Base-by-base conservation (phyloP, 176 grass and related monocot species). In the Eragrostis curvula region DNA sequence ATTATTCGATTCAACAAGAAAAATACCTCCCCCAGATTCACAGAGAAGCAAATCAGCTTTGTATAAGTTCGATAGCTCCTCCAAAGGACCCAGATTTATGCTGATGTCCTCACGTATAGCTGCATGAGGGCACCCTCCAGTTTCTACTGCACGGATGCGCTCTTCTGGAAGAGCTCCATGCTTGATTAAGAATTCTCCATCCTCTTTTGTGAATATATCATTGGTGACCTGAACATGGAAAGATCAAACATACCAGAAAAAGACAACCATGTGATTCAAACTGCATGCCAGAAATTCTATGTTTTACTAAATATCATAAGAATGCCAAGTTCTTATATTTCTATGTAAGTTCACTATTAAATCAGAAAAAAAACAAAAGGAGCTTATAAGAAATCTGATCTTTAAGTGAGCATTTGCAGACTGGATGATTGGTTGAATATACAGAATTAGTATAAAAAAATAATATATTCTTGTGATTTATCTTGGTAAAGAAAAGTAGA, bases 191-290 rank as follows among this genome's bases (percentile, higher is more conserved):
- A 98, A 98, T 74, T 98, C 93, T 29, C 96, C 96, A 70, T 99
- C 96, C 74, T 99, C 96, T 89, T 93, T 99, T 17, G 93, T 99
- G 76, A 99, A 98, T 78, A 99, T 99, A 86, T 96, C 96, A 85
- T 99, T 99, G 70, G 96, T 99, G 25, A 99, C 96, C 96, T 99
- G 66, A 80, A 84, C 12, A 44, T 61, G 25, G 58, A 61, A 61
- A 27, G 23, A 28, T 10, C 12, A 61, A 61, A 28, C n/a, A 60
- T 13, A 23, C 21, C 23, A 61, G 27, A 14, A 61, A 14, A 24
- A 3, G 21, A 24, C 23, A 48, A 48, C 12, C 56, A 59, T 25
- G 56, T 12, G 8, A 59, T 59, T 12, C 55, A 59, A 59, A n/a
- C n/a, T 59, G 56, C 56, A 25, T 59, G n/a, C n/a, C 9, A 2